These are phyloP conservation scores for Coccomyxa sp. DNA, from an alignment of 139 green algal species.

Conservation along the genomic window DNA sequence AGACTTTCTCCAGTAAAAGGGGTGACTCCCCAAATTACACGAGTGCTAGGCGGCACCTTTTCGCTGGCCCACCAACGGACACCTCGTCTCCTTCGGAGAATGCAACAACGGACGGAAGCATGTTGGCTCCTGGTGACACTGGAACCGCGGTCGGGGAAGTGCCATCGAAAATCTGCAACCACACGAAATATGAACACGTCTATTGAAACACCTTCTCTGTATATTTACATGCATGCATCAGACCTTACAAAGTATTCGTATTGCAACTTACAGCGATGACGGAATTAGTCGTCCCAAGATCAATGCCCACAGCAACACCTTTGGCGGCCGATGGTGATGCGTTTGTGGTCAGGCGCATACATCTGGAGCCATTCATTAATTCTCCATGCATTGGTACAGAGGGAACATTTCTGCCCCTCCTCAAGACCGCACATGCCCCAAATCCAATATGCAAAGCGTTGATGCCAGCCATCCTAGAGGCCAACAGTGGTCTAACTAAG, in stretches of 20 bases:
- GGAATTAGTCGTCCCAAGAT: conserved; percentile 97
- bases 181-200: neutral
- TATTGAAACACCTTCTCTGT: too few species aligned
- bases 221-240: neutral
- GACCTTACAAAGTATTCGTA: neutral
- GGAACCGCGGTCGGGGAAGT: neutral
- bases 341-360: neutral
- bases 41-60: neutral
- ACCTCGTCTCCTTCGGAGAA: conserved; percentile 44
- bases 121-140: neutral
- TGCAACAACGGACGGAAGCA: conserved; percentile 1
- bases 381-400: neutral
- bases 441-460: neutral
- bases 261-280: conserved; percentile 57
- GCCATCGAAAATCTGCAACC: neutral
- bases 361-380: neutral
- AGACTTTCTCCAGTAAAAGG: too few species aligned
- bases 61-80: conserved; percentile 55
- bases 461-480: neutral
- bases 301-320: conserved; percentile 80
- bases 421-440: neutral
- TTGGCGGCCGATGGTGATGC: neutral
- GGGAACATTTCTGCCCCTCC: neutral
- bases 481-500: neutral
- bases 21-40: neutral